Conservation (phyloP, 441 rosid genomes). For the Aleurites moluccanus region DNA sequence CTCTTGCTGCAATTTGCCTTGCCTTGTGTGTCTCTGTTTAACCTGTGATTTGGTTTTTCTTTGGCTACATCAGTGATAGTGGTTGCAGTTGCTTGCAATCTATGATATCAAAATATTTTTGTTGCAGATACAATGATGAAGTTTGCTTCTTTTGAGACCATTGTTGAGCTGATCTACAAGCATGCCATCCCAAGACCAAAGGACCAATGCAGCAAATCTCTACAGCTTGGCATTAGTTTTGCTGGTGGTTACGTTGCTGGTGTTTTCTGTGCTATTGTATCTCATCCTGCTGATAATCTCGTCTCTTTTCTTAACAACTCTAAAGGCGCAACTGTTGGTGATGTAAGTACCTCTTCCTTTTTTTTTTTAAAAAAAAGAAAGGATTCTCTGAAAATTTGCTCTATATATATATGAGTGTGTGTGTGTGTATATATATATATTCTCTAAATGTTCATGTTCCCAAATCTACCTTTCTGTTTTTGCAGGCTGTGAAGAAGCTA, state of each 20-base stretch:
- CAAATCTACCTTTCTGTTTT: background rate
- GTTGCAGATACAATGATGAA: slow-evolving; percentile 97
- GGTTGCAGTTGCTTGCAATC: background rate
- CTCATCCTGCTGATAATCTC: slow-evolving; percentile 98
- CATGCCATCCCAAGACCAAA: slow-evolving; percentile 82
- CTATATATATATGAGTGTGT: no score
- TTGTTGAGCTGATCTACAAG: slow-evolving; percentile 96
- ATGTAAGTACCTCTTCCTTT: slow-evolving; percentile 49
- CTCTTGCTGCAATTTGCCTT: no score
- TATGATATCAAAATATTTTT: background rate
- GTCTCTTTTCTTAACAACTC: slow-evolving; percentile 99
- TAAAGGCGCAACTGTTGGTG: slow-evolving; percentile 98
- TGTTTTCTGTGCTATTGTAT: slow-evolving; percentile 91
- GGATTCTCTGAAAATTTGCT: background rate
- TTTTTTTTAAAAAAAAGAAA: background rate
- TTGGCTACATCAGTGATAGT: background rate
- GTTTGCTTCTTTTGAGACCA: slow-evolving; percentile 97
- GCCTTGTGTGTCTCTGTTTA: no score
- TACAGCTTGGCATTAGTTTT: slow-evolving; percentile 92
- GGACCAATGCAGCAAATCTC: slow-evolving; percentile 79
- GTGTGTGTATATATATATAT: no score
- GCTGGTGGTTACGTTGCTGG: slow-evolving; percentile 98
- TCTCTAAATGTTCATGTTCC: background rate
- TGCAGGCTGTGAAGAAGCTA: slow-evolving; percentile 95
- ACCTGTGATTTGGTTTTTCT: background rate